Conservation (phyloP, 108 stramenopile species). For the Skeletonema marinoi region DNA sequence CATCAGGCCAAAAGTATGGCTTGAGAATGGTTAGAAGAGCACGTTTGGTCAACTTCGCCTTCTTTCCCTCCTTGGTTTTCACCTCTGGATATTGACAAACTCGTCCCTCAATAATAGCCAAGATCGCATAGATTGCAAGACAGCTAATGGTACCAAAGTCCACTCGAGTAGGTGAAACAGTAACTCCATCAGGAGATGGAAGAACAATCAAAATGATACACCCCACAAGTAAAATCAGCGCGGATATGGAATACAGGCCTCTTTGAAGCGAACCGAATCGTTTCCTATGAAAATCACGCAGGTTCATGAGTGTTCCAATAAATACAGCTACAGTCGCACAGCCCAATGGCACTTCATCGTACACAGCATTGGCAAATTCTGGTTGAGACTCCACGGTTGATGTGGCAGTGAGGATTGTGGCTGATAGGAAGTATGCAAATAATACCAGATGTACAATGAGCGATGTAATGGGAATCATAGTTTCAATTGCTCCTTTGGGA, state of each 20-base stretch:
- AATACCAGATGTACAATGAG: slow-evolving; percentile 13
- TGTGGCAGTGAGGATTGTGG: slow-evolving; percentile 40
- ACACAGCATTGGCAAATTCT: slow-evolving; percentile 38
- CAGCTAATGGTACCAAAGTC: slow-evolving; percentile 42
- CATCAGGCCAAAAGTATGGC: slow-evolving; percentile 97
- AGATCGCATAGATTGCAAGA: slow-evolving; percentile 38
- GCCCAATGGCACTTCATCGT: slow-evolving; percentile 47
- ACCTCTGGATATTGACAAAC: slow-evolving; percentile 47
- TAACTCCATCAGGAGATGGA: slow-evolving; percentile 21
- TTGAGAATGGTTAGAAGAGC: slow-evolving; percentile 75
- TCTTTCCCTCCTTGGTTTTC: slow-evolving; percentile 39
- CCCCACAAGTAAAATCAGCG: slow-evolving; percentile 45
- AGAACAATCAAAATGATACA: slow-evolving; percentile 48
- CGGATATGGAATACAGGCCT: slow-evolving; percentile 39
- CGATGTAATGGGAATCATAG: slow-evolving; percentile 33
- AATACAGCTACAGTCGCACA: slow-evolving; percentile 31
- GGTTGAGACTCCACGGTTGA: slow-evolving; percentile 7
- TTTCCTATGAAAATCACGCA: slow-evolving; percentile 47
- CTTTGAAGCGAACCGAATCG: slow-evolving; percentile 46
- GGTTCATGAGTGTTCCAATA: slow-evolving; percentile 35
- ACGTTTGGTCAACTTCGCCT: slow-evolving; percentile 48
- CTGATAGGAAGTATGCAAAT: slow-evolving; percentile 37
- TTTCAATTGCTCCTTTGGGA: slow-evolving; percentile 29
- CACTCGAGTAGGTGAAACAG: slow-evolving; percentile 22
- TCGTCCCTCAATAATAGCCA: slow-evolving; percentile 57